Conservation (phyloP, 1,139 yeast species). For the Pichia kudriavzevii region DNA sequence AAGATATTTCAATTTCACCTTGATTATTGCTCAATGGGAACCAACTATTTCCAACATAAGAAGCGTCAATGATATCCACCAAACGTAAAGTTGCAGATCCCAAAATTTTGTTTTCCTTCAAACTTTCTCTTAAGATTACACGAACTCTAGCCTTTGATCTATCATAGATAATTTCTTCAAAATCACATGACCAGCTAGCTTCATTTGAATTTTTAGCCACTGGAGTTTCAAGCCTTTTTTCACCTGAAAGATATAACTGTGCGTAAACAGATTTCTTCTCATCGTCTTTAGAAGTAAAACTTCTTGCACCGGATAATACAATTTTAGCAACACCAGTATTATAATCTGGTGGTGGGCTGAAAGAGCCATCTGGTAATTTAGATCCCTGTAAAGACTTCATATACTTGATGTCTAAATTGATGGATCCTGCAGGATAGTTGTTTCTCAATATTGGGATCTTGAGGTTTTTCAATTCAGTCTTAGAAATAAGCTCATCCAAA, state of each 20-base stretch:
- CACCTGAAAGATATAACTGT: slow-evolving; percentile 60
- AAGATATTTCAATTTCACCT: slow-evolving; percentile 64
- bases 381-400: slow-evolving; percentile 76
- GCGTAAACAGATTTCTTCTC: slow-evolving; percentile 54
- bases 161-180: slow-evolving; percentile 70
- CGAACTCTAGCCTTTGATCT: slow-evolving; percentile 63
- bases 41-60: slow-evolving; percentile 72
- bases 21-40: slow-evolving; percentile 54
- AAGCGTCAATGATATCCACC: slow-evolving; percentile 66
- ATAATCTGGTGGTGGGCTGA: slow-evolving; percentile 82
- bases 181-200: slow-evolving; percentile 60
- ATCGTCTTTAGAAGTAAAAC: slow-evolving; percentile 33
- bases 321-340: slow-evolving; percentile 83
- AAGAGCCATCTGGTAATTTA: slow-evolving; percentile 75
- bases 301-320: slow-evolving; percentile 45
- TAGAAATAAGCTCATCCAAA: slow-evolving; percentile 55
- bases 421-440: slow-evolving; percentile 71
- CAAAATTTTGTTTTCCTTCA: slow-evolving; percentile 42
- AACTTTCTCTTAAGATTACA: slow-evolving; percentile 56
- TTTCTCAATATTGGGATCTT: slow-evolving; percentile 61
- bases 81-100: slow-evolving; percentile 61
- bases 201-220: slow-evolving; percentile 53
- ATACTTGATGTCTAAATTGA: slow-evolving; percentile 63
- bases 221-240: slow-evolving; percentile 48
- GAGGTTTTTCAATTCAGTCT: slow-evolving; percentile 45